Conservation (phyloP, 345 rosid genomes). For the Populus ilicifolia region DNA sequence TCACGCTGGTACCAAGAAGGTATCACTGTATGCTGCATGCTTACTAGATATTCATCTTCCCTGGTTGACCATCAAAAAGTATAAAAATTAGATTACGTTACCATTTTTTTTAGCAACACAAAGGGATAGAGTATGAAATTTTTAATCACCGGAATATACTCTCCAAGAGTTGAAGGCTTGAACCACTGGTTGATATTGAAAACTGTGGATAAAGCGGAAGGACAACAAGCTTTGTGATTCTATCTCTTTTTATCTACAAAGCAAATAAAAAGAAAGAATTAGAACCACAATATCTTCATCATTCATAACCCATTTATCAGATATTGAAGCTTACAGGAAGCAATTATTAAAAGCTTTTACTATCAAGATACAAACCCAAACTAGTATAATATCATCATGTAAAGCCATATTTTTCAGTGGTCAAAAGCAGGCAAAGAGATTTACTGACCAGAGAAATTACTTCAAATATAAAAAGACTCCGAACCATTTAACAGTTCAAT, state of each 20-base stretch:
- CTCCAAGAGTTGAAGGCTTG: constrained; percentile 95
- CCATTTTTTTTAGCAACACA: neutral
- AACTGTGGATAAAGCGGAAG: constrained; percentile 98
- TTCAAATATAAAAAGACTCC: neutral
- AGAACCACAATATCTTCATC: neutral
- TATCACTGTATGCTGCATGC: constrained; percentile 97
- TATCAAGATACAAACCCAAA: no score
- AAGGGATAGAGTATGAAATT: neutral
- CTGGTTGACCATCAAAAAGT: constrained; percentile 41
- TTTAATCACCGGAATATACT: constrained; percentile 71
- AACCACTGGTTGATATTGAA: constrained; percentile 98
- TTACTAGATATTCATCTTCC: constrained; percentile 95
- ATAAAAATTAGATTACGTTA: constrained; percentile 3
- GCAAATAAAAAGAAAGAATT: neutral
- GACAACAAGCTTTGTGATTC: constrained; percentile 88
- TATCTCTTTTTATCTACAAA: constrained; percentile 79
- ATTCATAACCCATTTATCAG: neutral
- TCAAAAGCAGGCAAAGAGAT: neutral
- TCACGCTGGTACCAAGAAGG: constrained; percentile 99
- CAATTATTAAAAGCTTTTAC: neutral
- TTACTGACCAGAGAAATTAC: neutral
- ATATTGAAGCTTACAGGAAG: neutral
- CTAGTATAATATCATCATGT: no score
- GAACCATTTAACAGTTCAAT: neutral
- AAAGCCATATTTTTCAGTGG: neutral